Evolutionary conservation across 2,329 filamentous ascomycete genomes (phyloP), one percentile per base, ranked within the genome.

Genomic region (Aspergillus brasiliensis): DNA sequence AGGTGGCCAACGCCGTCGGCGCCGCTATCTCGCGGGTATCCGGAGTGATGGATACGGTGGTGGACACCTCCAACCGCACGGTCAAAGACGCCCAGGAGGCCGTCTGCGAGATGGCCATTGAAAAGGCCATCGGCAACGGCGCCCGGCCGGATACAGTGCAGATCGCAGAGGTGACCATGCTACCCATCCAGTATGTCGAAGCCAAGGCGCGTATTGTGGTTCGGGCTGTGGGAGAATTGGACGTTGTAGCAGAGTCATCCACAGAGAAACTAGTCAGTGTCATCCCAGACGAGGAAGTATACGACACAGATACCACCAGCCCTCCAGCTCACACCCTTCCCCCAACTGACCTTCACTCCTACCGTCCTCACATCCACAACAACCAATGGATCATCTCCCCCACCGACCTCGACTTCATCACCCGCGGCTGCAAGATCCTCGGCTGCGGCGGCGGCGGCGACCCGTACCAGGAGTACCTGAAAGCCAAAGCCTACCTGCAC

Each of bases 1-100:
- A 81, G 3, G 84, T 88, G 1, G 86, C 87, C 8, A 89, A 89
- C 66, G 86, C 86, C 0, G 86, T 89, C 8, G 86, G 86, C 1
- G 86, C 86, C 8, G 86, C 86, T 0, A 86, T 85, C 59, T 84
- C 86, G 1, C 77, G 84, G 40, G 84, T 88, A 2, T 86, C 83
- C 59, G 81, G 82, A 1, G 51, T 58, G 4, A 44, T 61, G 5
- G 59, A 61, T 34, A 61, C 56, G 0, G 56, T 61, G 6, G 56
- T 56, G 8, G 56, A 61, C 37, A 59, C 59, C 1, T 56, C 56
- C 1, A 55, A 42, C 28, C 28, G 58, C 38, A 57, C 61, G 0
- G 63, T 69, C 2, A 54, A 56, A 17, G 73, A 77, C 10, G 59
- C 59, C 5, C 56, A 58, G 25, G 46, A 61, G 19, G 6, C 11